A percentile compares a stretch with the other conserved stretches of the same genome.
These are phyloP conservation scores for Lachancea sp. DNA, from an alignment of 805 yeast genomes.

Conservation along the genomic window DNA sequence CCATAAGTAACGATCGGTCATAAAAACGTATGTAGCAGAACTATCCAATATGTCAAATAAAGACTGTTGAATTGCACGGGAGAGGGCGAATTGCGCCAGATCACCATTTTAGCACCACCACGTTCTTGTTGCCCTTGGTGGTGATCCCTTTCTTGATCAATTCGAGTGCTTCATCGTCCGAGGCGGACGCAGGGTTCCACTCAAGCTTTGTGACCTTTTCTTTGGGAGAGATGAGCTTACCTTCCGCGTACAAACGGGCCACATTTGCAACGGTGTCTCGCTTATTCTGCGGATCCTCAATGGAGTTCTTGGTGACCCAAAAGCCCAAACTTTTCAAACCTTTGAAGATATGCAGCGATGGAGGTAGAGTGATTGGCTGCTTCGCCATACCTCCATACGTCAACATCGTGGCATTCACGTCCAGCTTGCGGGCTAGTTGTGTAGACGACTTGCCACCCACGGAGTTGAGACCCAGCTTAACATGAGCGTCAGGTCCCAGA, in stretches of 20 bases:
- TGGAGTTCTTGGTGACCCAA: constrained; percentile 77
- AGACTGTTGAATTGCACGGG: background rate
- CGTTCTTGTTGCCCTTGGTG: constrained; percentile 29
- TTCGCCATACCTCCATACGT: constrained; percentile 98
- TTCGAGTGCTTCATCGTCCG: constrained; percentile 39
- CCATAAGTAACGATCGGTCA: background rate
- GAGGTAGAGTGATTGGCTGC: constrained; percentile 89
- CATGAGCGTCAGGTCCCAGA: constrained; percentile 39
- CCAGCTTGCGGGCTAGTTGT: constrained; percentile 76
- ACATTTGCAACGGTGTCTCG: constrained; percentile 48
- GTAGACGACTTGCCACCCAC: constrained; percentile 88
- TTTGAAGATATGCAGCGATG: constrained; percentile 84
- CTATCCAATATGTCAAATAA: too few relatives aligned
- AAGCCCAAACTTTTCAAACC: constrained; percentile 80
- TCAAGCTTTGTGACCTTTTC: constrained; percentile 36
- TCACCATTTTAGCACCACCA: constrained; percentile 29
- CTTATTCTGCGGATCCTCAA: constrained; percentile 54
- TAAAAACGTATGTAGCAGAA: background rate
- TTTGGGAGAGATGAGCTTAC: constrained; percentile 48
- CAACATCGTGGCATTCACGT: constrained; percentile 65
- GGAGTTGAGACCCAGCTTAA: constrained; percentile 81
- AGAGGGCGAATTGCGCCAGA: too few relatives aligned
- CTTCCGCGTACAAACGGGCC: constrained; percentile 50
- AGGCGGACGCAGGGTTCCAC: constrained; percentile 24
- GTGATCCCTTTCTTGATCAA: constrained; percentile 41